These are phyloP conservation scores for Mycena filopes DNA, from an alignment of 768 basidiomycete species.

Conservation along the genomic window DNA sequence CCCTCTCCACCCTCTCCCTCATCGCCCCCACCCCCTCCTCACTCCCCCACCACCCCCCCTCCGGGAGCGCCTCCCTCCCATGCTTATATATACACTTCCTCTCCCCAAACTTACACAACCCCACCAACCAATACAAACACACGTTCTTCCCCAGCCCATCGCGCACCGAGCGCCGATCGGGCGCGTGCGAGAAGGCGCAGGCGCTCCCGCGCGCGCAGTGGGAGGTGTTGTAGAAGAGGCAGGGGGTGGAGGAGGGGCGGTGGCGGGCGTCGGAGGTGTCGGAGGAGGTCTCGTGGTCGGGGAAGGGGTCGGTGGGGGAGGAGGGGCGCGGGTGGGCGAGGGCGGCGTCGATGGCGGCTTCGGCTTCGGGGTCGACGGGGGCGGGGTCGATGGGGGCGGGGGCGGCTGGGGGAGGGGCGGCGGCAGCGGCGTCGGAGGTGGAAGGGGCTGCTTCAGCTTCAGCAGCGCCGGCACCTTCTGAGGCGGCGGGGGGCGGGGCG, in stretches of 20 bases:
- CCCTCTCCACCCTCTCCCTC: constrained; percentile 10
- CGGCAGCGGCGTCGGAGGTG: neutral
- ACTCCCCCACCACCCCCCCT: constrained; percentile 24
- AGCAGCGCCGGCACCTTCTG: neutral
- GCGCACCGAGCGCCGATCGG: constrained; percentile 32
- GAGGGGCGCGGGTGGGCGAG: constrained; percentile 24
- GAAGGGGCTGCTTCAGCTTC: neutral
- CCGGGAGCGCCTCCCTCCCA: constrained; percentile 26
- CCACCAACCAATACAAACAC: constrained; percentile 48
- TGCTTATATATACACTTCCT: constrained; percentile 50
- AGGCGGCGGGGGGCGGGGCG: neutral
- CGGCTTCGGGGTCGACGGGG: neutral
- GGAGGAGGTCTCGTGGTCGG: constrained; percentile 26
- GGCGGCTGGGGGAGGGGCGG: neutral
- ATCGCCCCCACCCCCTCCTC: constrained; percentile 14
- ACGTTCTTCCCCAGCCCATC: constrained; percentile 49
- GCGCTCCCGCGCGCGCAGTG: constrained; percentile 30
- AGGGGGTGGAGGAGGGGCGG: constrained; percentile 22
- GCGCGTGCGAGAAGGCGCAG: constrained; percentile 35
- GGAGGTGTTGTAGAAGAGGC: constrained; percentile 38
- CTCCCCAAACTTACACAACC: constrained; percentile 45
- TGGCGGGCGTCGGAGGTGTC: constrained; percentile 10
- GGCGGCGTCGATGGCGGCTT: constrained; percentile 6
- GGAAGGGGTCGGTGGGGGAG: constrained; percentile 1
- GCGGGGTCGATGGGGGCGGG: constrained; percentile 1